Evolutionary conservation across 2,329 filamentous ascomycete genomes (phyloP).

Genomic region (Microsporum canis): DNA sequence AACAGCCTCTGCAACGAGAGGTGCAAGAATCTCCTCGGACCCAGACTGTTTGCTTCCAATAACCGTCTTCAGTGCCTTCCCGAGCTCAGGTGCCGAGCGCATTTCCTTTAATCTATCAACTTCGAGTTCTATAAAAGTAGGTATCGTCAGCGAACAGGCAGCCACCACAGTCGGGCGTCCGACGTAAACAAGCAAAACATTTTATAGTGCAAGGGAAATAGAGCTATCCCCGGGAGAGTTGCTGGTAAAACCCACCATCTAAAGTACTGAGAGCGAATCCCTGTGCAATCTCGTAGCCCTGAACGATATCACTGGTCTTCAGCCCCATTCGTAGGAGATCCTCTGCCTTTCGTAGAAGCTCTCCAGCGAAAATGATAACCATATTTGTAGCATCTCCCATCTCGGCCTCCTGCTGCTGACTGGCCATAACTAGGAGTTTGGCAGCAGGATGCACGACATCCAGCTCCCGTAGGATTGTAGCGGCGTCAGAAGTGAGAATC

Average conservation of each 20-base stretch:
- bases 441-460: conserved; percentile 97
- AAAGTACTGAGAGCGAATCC: conserved; percentile 73
- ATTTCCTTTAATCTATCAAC: conserved; percentile 86
- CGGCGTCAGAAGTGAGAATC: conserved; percentile 96
- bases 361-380: conserved; percentile 89
- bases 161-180: conserved; percentile 5
- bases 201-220: neutral
- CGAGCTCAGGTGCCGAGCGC: conserved; percentile 67
- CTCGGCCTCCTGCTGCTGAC: conserved; percentile 96
- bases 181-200: neutral
- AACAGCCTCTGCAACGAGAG: conserved; percentile 72
- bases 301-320: conserved; percentile 95
- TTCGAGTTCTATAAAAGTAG: conserved; percentile 52
- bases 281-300: conserved; percentile 91
- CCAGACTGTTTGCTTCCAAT: conserved; percentile 95
- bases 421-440: conserved; percentile 96
- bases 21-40: conserved; percentile 75
- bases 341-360: conserved; percentile 93
- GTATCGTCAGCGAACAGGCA: conserved; percentile 7
- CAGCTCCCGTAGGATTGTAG: conserved; percentile 91
- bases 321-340: conserved; percentile 92
- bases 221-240: neutral
- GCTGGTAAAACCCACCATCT: conserved; percentile 45
- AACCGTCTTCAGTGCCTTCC: conserved; percentile 91
- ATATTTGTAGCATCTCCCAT: conserved; percentile 98